Percentiles rank a stretch among this genome's conserved stretches.
These are phyloP conservation scores for Arthroderma sp. DNA, from an alignment of 2,329 filamentous ascomycete genomes.

Conservation along the genomic window DNA sequence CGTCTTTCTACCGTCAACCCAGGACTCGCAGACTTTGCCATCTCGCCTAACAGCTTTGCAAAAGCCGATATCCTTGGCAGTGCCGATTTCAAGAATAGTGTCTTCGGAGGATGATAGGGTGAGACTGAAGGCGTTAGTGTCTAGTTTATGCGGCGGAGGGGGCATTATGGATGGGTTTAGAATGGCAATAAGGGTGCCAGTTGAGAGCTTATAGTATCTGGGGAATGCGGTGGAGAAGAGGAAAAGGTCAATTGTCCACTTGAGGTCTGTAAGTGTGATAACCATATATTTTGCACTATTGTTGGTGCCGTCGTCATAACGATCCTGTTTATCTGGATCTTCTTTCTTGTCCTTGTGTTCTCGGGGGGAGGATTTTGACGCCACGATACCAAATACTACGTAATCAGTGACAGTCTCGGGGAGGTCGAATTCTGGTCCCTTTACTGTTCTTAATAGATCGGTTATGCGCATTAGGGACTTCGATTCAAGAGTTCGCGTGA, in stretches of 20 bases:
- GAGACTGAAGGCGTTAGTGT: constrained; percentile 74
- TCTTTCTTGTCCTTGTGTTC: constrained; percentile 38
- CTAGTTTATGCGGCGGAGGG: constrained; percentile 58
- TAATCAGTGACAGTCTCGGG: constrained; percentile 77
- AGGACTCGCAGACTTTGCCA: constrained; percentile 63
- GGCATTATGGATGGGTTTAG: constrained; percentile 87
- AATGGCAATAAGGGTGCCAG: constrained; percentile 84
- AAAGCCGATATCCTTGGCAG: constrained; percentile 70
- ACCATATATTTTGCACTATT: constrained; percentile 80
- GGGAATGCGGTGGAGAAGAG: constrained; percentile 85
- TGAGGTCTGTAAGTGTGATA: constrained; percentile 71
- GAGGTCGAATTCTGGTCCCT: constrained; percentile 66
- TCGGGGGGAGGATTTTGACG: constrained; percentile 73
- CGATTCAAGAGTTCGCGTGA: constrained; percentile 63
- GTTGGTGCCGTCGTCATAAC: constrained; percentile 41
- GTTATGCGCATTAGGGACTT: constrained; percentile 70
- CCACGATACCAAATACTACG: constrained; percentile 77
- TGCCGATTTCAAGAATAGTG: constrained; percentile 78
- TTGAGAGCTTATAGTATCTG: constrained; percentile 83
- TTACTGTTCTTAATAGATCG: constrained; percentile 67
- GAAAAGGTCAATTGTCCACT: constrained; percentile 83
- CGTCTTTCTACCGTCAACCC: constrained; percentile 80
- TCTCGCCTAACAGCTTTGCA: constrained; percentile 79
- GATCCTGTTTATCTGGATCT: constrained; percentile 31
- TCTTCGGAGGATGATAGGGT: constrained; percentile 77